phyloP scores from a whole-genome alignment of 2,329 filamentous ascomycete species.

The Purpureocillium lavendulum region DNA sequence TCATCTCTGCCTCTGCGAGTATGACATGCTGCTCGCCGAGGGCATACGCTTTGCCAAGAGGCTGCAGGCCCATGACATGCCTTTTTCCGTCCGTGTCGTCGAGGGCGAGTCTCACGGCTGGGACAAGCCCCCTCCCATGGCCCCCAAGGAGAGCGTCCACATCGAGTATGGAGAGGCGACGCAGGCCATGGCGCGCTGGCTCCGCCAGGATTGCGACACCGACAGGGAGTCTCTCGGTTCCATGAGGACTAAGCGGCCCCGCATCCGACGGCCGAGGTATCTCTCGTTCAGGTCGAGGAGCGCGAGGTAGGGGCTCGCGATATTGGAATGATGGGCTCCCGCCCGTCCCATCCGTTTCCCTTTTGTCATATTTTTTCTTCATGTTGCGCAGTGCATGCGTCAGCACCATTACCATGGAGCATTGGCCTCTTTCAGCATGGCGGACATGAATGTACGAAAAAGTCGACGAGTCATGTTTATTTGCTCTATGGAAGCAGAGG shows the following conservation, averaged over 20 bases:
- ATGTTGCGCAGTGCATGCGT: no score
- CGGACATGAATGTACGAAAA: no score
- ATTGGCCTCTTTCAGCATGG: no score
- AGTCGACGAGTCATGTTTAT: no score
- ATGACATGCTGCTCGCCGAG: conserved; percentile 55
- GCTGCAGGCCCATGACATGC: conserved; percentile 29
- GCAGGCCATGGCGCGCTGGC: conserved; percentile 30
- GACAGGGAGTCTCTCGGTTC: conserved; percentile 26
- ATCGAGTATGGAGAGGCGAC: conserved; percentile 38
- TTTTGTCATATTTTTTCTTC: no score
- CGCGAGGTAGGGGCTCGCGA: conserved; percentile 12
- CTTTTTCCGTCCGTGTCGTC: conserved; percentile 32
- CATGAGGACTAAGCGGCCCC: conserved; percentile 21
- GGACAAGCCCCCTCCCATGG: conserved; percentile 37
- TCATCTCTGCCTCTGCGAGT: conserved; percentile 54
- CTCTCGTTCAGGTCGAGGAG: conserved; percentile 23
- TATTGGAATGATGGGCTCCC: no score
- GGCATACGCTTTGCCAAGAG: conserved; percentile 53
- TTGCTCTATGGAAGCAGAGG: no score
- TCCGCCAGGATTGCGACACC: conserved; percentile 26
- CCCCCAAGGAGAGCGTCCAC: conserved; percentile 33
- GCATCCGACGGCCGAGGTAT: conserved; percentile 21
- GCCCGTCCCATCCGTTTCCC: no score
- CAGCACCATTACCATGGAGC: no score
- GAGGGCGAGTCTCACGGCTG: conserved; percentile 37